Percentiles rank a stretch among this genome's conserved stretches.
Evolutionary conservation across 2,329 filamentous ascomycete species (phyloP).

Genomic region (Fusarium veterinarium): DNA sequence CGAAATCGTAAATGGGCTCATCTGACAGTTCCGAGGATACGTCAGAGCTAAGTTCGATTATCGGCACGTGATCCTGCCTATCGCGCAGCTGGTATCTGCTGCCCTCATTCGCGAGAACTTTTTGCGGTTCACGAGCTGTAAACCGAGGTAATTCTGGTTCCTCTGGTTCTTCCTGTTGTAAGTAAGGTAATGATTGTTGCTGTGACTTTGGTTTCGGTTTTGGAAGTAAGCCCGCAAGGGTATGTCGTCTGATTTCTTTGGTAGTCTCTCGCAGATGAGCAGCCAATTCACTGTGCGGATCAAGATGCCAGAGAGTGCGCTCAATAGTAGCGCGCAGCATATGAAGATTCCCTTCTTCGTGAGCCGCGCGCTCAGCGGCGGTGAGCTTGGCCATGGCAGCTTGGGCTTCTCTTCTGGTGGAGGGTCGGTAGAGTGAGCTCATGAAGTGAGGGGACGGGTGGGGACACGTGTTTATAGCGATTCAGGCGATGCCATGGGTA

Average conservation of each 20-base stretch:
- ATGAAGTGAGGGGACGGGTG: conserved; percentile 9
- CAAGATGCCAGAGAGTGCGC: conserved; percentile 9
- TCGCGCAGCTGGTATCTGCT: background rate
- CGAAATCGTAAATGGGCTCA: background rate
- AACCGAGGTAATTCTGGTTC: background rate
- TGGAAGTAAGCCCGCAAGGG: background rate
- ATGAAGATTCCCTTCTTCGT: conserved; percentile 19
- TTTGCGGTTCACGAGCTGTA: background rate
- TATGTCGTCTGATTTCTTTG: conserved; percentile 10
- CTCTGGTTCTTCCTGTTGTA: background rate
- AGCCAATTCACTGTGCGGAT: conserved; percentile 7
- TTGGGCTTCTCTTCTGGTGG: conserved; percentile 16
- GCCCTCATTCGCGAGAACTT: background rate
- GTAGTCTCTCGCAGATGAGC: background rate
- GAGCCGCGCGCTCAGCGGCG: conserved; percentile 19
- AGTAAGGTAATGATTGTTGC: background rate
- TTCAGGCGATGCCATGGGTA: background rate
- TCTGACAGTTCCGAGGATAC: background rate
- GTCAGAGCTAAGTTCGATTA: conserved; percentile 2
- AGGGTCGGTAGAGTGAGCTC: conserved; percentile 30
- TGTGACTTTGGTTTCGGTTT: background rate
- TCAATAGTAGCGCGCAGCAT: conserved; percentile 22
- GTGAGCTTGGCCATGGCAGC: conserved; percentile 26
- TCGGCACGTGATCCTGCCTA: background rate
- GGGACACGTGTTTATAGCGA: background rate